phyloP scores from a whole-genome alignment of 169 alveolate genomes.

The Plasmodium malariae region DNA sequence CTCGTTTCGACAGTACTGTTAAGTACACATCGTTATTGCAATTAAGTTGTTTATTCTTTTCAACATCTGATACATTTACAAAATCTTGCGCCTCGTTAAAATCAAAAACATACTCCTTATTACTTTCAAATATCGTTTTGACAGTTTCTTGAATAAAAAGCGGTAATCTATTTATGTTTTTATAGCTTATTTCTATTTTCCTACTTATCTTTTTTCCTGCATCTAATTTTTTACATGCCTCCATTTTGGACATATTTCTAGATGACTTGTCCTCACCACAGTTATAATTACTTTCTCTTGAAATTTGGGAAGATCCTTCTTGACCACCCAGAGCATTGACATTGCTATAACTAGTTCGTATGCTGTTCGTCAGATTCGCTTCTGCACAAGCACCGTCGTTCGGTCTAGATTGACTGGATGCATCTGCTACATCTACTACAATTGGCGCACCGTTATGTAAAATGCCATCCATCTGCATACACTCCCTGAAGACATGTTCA shows the following conservation, averaged over 20 bases:
- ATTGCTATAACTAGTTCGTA: too few species aligned
- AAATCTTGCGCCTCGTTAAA: not conserved
- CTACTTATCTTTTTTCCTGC: not conserved
- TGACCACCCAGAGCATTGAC: too few species aligned
- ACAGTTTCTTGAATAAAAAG: constrained; percentile 32
- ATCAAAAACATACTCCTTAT: not conserved
- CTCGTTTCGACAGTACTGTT: not conserved
- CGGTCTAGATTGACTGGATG: too few species aligned
- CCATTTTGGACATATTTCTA: not conserved
- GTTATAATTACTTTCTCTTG: not conserved
- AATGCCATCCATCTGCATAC: too few species aligned
- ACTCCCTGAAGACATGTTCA: too few species aligned
- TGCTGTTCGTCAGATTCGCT: too few species aligned
- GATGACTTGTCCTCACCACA: not conserved
- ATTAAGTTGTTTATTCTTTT: not conserved
- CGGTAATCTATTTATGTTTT: constrained; percentile 43
- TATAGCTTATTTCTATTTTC: constrained; percentile 14
- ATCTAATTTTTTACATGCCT: not conserved
- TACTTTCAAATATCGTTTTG: constrained; percentile 19
- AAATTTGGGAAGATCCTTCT: too few species aligned
- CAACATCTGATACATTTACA: not conserved
- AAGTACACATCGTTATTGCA: not conserved
- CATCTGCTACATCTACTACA: too few species aligned
- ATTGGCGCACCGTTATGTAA: too few species aligned
- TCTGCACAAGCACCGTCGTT: too few species aligned